Evolutionary conservation across 306 rosid species (phyloP).

Genomic region (Vigna reflexopilosa): DNA sequence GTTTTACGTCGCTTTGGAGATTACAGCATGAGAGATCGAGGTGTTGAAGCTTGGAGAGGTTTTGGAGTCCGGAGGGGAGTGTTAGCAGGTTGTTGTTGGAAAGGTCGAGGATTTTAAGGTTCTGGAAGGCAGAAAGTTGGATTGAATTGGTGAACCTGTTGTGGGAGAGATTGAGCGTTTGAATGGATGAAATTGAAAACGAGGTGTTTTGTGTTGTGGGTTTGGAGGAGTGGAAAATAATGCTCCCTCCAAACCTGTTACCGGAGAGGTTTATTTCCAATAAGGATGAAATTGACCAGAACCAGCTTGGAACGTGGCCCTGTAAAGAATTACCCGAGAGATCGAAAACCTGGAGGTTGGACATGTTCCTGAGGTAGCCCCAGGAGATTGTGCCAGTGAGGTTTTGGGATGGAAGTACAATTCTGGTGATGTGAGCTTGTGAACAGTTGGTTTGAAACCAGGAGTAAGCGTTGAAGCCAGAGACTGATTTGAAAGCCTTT

Average conservation of each 20-base stretch:
- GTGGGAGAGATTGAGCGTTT: slow-evolving; percentile 67
- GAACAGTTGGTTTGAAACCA: slow-evolving; percentile 62
- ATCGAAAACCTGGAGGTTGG: slow-evolving; percentile 59
- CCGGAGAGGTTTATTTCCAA: slow-evolving; percentile 59
- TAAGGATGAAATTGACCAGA: slow-evolving; percentile 59
- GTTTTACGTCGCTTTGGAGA: slow-evolving; percentile 54
- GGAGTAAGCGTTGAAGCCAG: slow-evolving; percentile 61
- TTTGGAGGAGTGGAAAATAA: slow-evolving; percentile 15
- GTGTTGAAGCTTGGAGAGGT: slow-evolving; percentile 54
- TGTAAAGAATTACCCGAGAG: slow-evolving; percentile 70
- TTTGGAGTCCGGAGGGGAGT: slow-evolving; percentile 60
- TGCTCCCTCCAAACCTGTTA: slow-evolving; percentile 74
- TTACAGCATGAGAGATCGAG: slow-evolving; percentile 69
- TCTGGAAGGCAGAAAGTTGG: slow-evolving; percentile 58
- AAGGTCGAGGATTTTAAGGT: slow-evolving; percentile 67
- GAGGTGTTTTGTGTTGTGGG: slow-evolving; percentile 36
- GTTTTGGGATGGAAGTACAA: slow-evolving; percentile 63
- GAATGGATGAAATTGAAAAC: slow-evolving; percentile 50
- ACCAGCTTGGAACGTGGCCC: slow-evolving; percentile 70
- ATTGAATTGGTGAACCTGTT: slow-evolving; percentile 69
- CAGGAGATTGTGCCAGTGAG: slow-evolving; percentile 74
- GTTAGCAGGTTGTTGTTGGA: slow-evolving; percentile 57
- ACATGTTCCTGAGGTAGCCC: slow-evolving; percentile 64
- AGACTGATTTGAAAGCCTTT: slow-evolving; percentile 77
- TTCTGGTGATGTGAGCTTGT: slow-evolving; percentile 46